Evolutionary conservation across 2,329 filamentous ascomycete genomes (phyloP).

Genomic region (Nothophaeocryptopus gaeumannii): DNA sequence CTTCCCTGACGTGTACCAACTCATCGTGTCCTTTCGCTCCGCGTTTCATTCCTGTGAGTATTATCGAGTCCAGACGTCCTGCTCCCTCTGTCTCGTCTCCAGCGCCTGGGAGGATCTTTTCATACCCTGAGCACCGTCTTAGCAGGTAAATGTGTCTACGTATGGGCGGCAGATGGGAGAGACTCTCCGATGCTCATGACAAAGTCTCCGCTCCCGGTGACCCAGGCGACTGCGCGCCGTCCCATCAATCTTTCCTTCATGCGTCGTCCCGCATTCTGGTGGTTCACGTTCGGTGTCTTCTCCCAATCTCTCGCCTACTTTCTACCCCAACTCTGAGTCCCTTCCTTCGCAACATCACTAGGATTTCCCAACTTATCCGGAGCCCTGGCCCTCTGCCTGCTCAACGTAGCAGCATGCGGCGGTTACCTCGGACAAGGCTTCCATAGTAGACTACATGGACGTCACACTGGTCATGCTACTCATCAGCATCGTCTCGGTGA

Average conservation of each 20-base stretch:
- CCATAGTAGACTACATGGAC: constrained; percentile 39
- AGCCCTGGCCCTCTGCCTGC: constrained; percentile 39
- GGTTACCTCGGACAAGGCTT: constrained; percentile 40
- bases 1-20: no score
- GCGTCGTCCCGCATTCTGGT: constrained; percentile 38
- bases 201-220: background rate
- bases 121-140: no score
- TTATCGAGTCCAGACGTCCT: no score
- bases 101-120: no score
- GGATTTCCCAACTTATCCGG: constrained; percentile 37
- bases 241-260: constrained; percentile 38
- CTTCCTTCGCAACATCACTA: constrained; percentile 38
- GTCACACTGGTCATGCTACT: constrained; percentile 40
- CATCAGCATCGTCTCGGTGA: constrained; percentile 36
- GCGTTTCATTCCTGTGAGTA: no score
- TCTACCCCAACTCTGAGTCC: constrained; percentile 43
- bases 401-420: constrained; percentile 39
- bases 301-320: constrained; percentile 45
- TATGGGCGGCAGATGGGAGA: no score
- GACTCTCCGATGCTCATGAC: background rate
- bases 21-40: no score
- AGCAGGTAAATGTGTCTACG: no score
- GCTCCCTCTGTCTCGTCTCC: no score
- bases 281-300: constrained; percentile 42
- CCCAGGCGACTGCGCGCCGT: constrained; percentile 11